These are phyloP conservation scores for Xylaria cubensis DNA, from an alignment of 495 filamentous ascomycete genomes.

Conservation along the genomic window DNA sequence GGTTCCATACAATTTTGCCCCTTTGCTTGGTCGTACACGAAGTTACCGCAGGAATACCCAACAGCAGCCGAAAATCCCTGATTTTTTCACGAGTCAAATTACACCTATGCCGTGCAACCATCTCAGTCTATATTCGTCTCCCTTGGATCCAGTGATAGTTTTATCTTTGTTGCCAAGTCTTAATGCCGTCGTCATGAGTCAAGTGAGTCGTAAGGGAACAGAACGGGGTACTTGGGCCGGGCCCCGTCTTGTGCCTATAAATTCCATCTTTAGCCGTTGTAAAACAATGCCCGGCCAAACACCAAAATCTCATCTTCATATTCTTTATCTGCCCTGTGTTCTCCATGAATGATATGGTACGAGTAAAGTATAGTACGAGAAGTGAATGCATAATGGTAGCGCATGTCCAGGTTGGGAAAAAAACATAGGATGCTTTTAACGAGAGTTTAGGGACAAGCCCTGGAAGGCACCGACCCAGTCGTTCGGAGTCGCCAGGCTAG, in stretches of 20 bases:
- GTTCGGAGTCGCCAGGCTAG: conserved; percentile 44
- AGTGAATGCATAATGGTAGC: conserved; percentile 36
- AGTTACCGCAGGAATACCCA: conserved; percentile 31
- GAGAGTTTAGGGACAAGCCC: conserved; percentile 59
- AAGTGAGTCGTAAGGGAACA: conserved; percentile 34
- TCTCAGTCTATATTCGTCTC: conserved; percentile 49
- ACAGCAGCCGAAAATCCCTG: conserved; percentile 33
- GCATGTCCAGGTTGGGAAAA: conserved; percentile 10
- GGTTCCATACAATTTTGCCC: conserved; percentile 31
- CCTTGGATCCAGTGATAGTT: conserved; percentile 38
- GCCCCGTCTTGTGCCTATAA: conserved; percentile 32
- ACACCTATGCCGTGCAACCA: conserved; percentile 47
- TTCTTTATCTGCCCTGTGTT: conserved; percentile 37
- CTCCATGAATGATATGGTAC: conserved; percentile 33
- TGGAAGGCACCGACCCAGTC: conserved; percentile 60
- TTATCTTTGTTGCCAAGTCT: conserved; percentile 44
- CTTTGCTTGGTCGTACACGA: conserved; percentile 41
- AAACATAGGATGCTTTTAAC: conserved; percentile 37
- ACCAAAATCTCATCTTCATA: conserved; percentile 37
- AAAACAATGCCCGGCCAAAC: conserved; percentile 41
- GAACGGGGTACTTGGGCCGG: conserved; percentile 25
- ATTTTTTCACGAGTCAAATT: conserved; percentile 50
- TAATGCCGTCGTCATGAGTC: conserved; percentile 45
- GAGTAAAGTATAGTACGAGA: conserved; percentile 46
- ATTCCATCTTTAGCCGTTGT: conserved; percentile 34